Conservation (phyloP, 371 early-diverging fungal genomes). For the Choanephora cucurbitarum region DNA sequence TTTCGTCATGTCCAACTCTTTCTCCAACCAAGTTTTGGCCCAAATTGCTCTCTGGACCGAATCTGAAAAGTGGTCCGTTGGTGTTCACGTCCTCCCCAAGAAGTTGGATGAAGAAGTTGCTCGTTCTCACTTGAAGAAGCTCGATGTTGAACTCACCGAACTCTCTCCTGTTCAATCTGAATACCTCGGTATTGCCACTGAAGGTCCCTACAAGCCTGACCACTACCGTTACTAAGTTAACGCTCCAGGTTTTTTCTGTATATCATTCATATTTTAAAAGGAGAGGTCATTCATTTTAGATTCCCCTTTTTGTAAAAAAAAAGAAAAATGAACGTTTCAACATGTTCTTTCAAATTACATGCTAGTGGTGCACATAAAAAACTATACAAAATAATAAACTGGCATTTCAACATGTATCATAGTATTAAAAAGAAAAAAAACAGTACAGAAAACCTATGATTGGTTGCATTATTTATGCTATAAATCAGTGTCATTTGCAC, state of each 20-base stretch:
- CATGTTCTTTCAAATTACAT: constrained; percentile 37
- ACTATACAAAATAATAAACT: constrained; percentile 23
- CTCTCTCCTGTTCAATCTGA: constrained; percentile 76
- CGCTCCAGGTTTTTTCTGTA: constrained; percentile 11
- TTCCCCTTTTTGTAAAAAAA: constrained; percentile 14
- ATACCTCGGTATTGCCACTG: constrained; percentile 83
- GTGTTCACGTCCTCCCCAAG: constrained; percentile 99
- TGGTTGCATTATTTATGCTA: no score
- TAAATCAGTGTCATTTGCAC: no score
- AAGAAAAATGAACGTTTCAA: constrained; percentile 45
- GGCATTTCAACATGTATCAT: constrained; percentile 37
- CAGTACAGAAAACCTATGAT: no score
- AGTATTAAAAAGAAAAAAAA: no score
- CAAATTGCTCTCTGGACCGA: constrained; percentile 99
- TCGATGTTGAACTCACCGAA: constrained; percentile 90
- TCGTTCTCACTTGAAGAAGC: constrained; percentile 92
- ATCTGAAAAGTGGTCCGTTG: constrained; percentile 82
- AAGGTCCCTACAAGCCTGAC: constrained; percentile 97
- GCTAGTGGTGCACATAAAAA: constrained; percentile 26
- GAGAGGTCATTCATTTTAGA: constrained; percentile 4
- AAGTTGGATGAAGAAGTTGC: constrained; percentile 99
- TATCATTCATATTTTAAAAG: constrained; percentile 12
- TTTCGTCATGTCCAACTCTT: constrained; percentile 99
- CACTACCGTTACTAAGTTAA: constrained; percentile 82
- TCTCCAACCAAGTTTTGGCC: constrained; percentile 98